phyloP scores from a whole-genome alignment of 2,329 filamentous ascomycete species.

The Cladobotryum mycophilum region DNA sequence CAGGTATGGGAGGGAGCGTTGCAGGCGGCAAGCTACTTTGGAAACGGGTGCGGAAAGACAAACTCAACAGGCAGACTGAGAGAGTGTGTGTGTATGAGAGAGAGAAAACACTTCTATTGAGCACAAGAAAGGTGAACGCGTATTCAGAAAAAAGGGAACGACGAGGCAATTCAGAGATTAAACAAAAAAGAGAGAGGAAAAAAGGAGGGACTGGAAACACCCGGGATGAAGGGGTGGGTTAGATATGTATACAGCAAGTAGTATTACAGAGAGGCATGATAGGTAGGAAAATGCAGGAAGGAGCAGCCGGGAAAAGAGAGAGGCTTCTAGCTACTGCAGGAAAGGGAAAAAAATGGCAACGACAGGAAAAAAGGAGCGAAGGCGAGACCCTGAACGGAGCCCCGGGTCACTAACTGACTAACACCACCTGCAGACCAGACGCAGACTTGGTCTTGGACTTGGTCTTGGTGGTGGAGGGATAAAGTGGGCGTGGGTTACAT shows the following conservation, averaged over 20 bases:
- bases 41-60: neutral
- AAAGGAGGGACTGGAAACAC: conserved; percentile 10
- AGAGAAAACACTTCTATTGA: neutral
- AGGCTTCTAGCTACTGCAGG: conserved; percentile 10
- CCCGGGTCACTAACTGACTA: neutral
- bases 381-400: conserved; percentile 12
- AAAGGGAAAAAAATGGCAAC: conserved; percentile 6
- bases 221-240: conserved; percentile 5
- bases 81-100: neutral
- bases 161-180: conserved; percentile 2
- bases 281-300: conserved; percentile 2
- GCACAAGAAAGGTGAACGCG: neutral
- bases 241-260: neutral
- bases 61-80: neutral
- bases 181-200: conserved; percentile 7
- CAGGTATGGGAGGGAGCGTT: neutral
- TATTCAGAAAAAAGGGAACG: neutral
- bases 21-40: neutral
- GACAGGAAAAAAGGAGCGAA: conserved; percentile 9
- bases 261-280: neutral
- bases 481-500: neutral
- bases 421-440: conserved; percentile 1
- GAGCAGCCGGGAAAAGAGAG: conserved; percentile 8
- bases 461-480: neutral
- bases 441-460: neutral